Conservation (phyloP, 2,329 filamentous ascomycete genomes). For the Diaporthe destruens region DNA sequence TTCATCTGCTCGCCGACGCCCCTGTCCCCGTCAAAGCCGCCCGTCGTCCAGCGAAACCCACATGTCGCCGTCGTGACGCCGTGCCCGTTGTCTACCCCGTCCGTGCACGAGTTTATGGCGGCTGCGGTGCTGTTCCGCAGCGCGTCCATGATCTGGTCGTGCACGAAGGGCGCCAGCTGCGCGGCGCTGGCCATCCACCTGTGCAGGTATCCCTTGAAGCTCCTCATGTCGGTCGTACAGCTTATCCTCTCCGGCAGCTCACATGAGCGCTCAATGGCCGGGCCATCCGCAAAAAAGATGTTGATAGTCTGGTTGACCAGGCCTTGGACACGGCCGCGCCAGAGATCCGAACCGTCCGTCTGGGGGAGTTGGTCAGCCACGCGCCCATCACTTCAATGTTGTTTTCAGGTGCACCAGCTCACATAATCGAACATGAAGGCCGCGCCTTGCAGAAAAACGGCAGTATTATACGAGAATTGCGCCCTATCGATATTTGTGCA, state of each 20-base stretch:
- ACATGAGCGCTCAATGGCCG: slow-evolving; percentile 64
- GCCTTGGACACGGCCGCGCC: slow-evolving; percentile 63
- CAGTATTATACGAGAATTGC: slow-evolving; percentile 73
- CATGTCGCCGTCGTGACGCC: slow-evolving; percentile 59
- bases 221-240: slow-evolving; percentile 70
- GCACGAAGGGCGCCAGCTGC: slow-evolving; percentile 62
- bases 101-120: slow-evolving; percentile 59
- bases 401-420: slow-evolving; percentile 43
- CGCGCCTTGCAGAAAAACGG: slow-evolving; percentile 68
- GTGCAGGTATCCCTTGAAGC: slow-evolving; percentile 69
- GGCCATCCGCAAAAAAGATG: slow-evolving; percentile 50
- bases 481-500: slow-evolving; percentile 68
- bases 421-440: slow-evolving; percentile 75
- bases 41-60: slow-evolving; percentile 62
- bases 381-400: too few species aligned
- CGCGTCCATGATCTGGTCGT: slow-evolving; percentile 56
- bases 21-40: slow-evolving; percentile 59
- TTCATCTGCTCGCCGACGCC: slow-evolving; percentile 67
- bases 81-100: slow-evolving; percentile 36
- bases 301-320: slow-evolving; percentile 56
- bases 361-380: slow-evolving; percentile 43
- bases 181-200: slow-evolving; percentile 63
- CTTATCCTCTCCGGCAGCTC: slow-evolving; percentile 60
- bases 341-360: slow-evolving; percentile 63
- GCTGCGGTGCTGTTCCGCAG: slow-evolving; percentile 61